Base-by-base conservation (phyloP, 2,329 filamentous ascomycete genomes). In the Chaetomium globosum region DNA sequence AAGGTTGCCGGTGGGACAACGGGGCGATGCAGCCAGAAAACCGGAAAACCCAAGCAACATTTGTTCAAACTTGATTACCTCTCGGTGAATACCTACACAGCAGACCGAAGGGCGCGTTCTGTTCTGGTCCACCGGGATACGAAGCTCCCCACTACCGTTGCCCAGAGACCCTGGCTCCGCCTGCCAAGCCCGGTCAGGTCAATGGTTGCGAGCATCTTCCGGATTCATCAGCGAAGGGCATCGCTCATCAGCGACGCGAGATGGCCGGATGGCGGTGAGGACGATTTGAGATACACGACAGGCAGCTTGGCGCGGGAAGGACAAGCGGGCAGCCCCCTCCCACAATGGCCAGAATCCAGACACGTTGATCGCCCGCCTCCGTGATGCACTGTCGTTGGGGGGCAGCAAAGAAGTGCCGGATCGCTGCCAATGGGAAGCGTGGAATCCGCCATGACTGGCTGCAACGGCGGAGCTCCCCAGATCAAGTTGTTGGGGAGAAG, bases 361-460 rank as follows among this genome's bases (percentile, higher is more conserved):
- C 60, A 52, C 46, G 53, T 60, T 26, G 58, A 61, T 61, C 65
- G 43, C 52, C 39, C 46, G 33, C 28, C 33, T 23, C n/a, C 5
- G 48, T n/a, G 33, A 28, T 30, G 33, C 36, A 23, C 46, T 56
- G 43, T 58, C 31, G 58, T 26, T 49, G 61, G 58, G 53, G 55
- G 30, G 61, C 56, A 19, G 53, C 19, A 43, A 43, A 26, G 61
- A 48, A 55, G 36, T 39, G 19, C 53, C 48, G 36, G 28, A 28
- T 57, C 12, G 57, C 67, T 65, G 52, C 67, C 67, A 69, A 69
- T 69, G 58, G 54, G 63, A 63, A 23, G 13, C 33, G 54, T 28
- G 16, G 48, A 53, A 57, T 48, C 26, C 26, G 26, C 33, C 60
- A 52, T 56, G 53, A 46, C 43, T 30, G 21, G 21, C 23, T 12